Conservation (phyloP, 495 filamentous ascomycete genomes). For the Extremus antarcticus region DNA sequence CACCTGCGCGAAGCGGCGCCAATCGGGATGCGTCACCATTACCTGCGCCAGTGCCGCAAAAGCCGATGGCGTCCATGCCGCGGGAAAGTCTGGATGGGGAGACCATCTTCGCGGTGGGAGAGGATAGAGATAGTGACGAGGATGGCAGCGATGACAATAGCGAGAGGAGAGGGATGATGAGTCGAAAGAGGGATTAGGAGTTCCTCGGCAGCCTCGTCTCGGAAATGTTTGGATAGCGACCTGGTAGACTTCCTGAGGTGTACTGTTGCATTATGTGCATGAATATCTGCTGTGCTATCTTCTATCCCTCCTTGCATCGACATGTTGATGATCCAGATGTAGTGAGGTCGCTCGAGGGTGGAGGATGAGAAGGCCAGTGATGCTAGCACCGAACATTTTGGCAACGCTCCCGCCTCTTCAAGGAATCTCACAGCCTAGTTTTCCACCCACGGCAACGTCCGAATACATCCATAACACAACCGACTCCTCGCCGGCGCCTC, state of each 20-base stretch:
- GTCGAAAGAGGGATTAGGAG: slow-evolving; percentile 24
- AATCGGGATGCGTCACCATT: slow-evolving; percentile 29
- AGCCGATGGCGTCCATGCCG: slow-evolving; percentile 29
- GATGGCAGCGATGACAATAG: slow-evolving; percentile 41
- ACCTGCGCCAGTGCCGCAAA: slow-evolving; percentile 32
- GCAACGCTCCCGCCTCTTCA: background rate
- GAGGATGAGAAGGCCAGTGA: too few species aligned
- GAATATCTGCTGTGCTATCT: too few species aligned
- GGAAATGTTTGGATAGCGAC: background rate
- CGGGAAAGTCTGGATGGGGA: slow-evolving; percentile 78
- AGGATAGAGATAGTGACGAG: slow-evolving; percentile 64
- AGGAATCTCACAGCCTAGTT: background rate
- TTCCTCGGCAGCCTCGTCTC: too few species aligned
- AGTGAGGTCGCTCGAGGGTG: too few species aligned
- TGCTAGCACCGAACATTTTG: too few species aligned
- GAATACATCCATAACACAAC: slow-evolving; percentile 17
- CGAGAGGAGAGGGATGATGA: slow-evolving; percentile 55
- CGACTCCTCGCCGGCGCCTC: slow-evolving; percentile 11
- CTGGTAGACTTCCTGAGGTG: background rate
- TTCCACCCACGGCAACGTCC: slow-evolving; percentile 3
- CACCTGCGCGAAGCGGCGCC: slow-evolving; percentile 4
- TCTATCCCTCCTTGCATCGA: too few species aligned
- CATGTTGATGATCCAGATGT: too few species aligned
- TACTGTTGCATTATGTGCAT: too few species aligned
- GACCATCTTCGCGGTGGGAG: slow-evolving; percentile 85